Evolutionary conservation across 2,329 filamentous ascomycete genomes (phyloP), one percentile per base, ranked within the genome.

Genomic region (Fusarium subtropicale): DNA sequence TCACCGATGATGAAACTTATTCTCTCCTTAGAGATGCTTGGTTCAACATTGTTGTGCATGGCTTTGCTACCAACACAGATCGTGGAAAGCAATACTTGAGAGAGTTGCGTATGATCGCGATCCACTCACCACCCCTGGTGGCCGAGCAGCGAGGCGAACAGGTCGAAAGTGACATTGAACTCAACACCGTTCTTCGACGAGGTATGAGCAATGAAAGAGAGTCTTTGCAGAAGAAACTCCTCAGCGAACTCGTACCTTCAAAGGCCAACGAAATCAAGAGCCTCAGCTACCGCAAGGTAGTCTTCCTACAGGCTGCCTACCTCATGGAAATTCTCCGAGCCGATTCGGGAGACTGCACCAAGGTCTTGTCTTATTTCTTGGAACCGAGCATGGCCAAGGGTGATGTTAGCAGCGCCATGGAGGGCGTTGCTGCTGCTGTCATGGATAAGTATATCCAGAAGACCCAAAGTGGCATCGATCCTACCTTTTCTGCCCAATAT

Each of bases 31-130:
- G 95, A 54, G 94, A 99, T 83, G 93, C 93, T 7, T 99, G 96
- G 96, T 98, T 97, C 82, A 99, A 99, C 75, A 93, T 98, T 66
- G 92, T 94, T 24, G 92, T 97, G 1, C 96, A 99, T 78, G 96
- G 94, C 7, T 97, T 98, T 77, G 91, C 90, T 12, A 85, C 91
- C 13, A 87, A 87, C 18, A 95, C 93, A 0, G 87, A 90, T 18
- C 87, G 92, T 56, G 92, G 91, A 20, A 91, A 90, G 76, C 87
- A 88, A 70, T 89, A 97, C 73, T 80, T 90, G 51, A 86, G 91
- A 60, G 94, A 97, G 76, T 85, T 99, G 22, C 89, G 92, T 26
- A 85, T 92, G 36, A 90, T 99, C 76, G 95, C 97, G 3, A 88
- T 93, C 53, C 90, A 97, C 79, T 97, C 94, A 15, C 90, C 92